Base-by-base conservation (phyloP, 75 land plant genomes). In the Azolla pinnata region DNA sequence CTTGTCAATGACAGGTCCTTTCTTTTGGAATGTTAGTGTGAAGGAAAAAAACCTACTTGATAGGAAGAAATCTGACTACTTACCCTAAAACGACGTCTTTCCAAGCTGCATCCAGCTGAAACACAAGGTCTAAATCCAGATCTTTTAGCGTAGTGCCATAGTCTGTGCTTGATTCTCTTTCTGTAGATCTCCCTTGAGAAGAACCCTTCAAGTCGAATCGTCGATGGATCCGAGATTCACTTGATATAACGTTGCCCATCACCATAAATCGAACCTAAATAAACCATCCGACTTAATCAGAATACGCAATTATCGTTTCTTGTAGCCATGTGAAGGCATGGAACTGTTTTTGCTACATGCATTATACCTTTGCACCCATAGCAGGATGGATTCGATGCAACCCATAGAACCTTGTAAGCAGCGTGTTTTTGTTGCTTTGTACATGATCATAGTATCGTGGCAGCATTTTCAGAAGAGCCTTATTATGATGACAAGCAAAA, bases 381-480 rank as follows among this genome's bases (percentile, higher is more conserved):
- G 75, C 62, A 32, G 75, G 58, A 55, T 77, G 77, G 29, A 85
- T 73, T 57, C 71, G 78, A 57, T 85, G 89, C 44, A 85, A 78
- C 19, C 89, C 85, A 64, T 66, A 85, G 54, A 79, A 85, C 57
- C 72, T 85, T 0, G 89, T 85, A 24, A 85, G 71, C 5, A 85
- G 71, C 9, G 85, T 79, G 48, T 82, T 82, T 48, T 81, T 70
- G 54, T 65, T 76, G 0, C 69, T 64, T 29, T 75, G 46, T 19
- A 79, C 78, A 60, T 79, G 81, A 10, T 67, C 51, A 63, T 74
- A 75, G 33, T 85, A 85, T 25, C 73, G 65, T 28, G 74, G 71
- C 51, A 85, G 85, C 89, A 85, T 85, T 26, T 71, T 69, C 54
- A 76, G 50, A 45, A 85, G 82, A 44, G 81, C 85, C 85, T 85